Evolutionary conservation across 192 early-diverging fungal species (phyloP), one percentile per base, ranked within the genome.

Genomic region (Cladochytrium replicatum): DNA sequence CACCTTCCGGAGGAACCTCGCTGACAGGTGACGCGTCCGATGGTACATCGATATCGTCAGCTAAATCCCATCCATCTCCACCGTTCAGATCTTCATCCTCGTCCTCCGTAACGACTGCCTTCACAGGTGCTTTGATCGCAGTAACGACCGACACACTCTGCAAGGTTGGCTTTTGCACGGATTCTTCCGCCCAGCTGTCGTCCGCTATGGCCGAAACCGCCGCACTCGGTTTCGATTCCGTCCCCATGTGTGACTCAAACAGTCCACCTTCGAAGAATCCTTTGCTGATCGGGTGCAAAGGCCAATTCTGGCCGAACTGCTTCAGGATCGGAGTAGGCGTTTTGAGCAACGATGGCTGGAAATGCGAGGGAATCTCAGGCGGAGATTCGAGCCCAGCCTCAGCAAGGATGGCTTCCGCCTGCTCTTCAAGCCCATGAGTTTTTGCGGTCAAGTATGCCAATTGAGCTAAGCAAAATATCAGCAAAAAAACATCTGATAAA

Each of bases 361-460:
- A 84, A 61, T 9, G 82, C 78, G 13, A 75, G 82, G 13, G 75
- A n/a, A n/a, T n/a, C n/a, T n/a, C n/a, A n/a, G n/a, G 67, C 0
- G 69, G 41, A 2, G 32, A 25, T 4, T 66, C 78, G 17, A 89
- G 48, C 1, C 84, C 90, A 2, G 88, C 79, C 3, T 68, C 68
- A 4, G 63, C 72, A 34, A 93, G 69, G 52, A 99, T 97, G 21
- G 75, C 59, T 29, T 83, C 80, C 4, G 93, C 96, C 53, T 87
- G 80, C 8, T 89, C 90, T 2, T 59, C 71, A 23, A 99, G 71
- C 1, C 93, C 93, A 45, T 97, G 83, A 7, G 86, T 83, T 64
- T 85, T 83, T 21, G 93, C 92, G n/a, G 92, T 83, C 43, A 97
- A 57, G 46, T 97, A 99, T 4, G 96, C 96, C 31, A 99, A 73